These are phyloP conservation scores for Fusarium tupiense DNA, from an alignment of 2,329 filamentous ascomycete species.

Conservation along the genomic window DNA sequence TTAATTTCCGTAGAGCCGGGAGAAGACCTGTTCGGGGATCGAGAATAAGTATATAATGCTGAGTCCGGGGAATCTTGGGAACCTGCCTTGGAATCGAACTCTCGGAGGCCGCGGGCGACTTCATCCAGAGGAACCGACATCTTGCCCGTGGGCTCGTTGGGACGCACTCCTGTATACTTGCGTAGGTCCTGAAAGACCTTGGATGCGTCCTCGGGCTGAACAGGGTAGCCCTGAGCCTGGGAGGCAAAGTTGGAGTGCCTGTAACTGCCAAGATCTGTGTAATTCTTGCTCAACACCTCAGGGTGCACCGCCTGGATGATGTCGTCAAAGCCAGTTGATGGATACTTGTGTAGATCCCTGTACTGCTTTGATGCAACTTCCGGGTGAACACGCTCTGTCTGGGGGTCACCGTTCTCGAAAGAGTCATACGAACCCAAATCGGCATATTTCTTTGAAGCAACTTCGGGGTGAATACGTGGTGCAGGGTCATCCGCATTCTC, in stretches of 20 bases:
- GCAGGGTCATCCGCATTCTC: slow-evolving; percentile 41
- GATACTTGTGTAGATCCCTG: slow-evolving; percentile 47
- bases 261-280: slow-evolving; percentile 56
- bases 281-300: slow-evolving; percentile 52
- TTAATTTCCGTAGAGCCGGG: slow-evolving; percentile 30
- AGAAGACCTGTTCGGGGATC: slow-evolving; percentile 32
- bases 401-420: slow-evolving; percentile 40
- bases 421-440: slow-evolving; percentile 49
- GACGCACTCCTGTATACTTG: slow-evolving; percentile 50
- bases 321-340: slow-evolving; percentile 46
- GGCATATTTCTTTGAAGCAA: slow-evolving; percentile 50
- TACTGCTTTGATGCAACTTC: slow-evolving; percentile 49
- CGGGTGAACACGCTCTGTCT: slow-evolving; percentile 40
- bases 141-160: slow-evolving; percentile 50
- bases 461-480: slow-evolving; percentile 46
- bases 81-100: slow-evolving; percentile 51
- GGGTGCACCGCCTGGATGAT: slow-evolving; percentile 44
- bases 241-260: slow-evolving; percentile 45
- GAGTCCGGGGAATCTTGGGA: slow-evolving; percentile 36
- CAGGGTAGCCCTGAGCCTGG: slow-evolving; percentile 40
- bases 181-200: slow-evolving; percentile 55
- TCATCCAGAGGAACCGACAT: slow-evolving; percentile 44
- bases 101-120: slow-evolving; percentile 49
- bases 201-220: slow-evolving; percentile 48
- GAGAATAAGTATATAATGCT: slow-evolving; percentile 41